These are phyloP conservation scores for Gaertneriomyces sp. DNA, from an alignment of 192 early-diverging fungal genomes.

Conservation along the genomic window DNA sequence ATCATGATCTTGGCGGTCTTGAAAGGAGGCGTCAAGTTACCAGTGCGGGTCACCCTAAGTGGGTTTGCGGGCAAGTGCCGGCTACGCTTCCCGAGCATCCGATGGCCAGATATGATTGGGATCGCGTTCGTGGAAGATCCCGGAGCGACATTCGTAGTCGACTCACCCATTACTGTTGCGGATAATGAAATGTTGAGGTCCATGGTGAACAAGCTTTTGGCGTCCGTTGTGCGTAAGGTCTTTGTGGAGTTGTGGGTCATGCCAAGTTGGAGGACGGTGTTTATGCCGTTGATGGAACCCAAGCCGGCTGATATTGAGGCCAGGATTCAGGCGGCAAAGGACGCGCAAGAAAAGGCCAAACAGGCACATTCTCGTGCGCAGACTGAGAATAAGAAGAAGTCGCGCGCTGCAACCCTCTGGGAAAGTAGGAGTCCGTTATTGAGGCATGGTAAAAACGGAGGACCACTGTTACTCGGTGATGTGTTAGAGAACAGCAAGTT, in stretches of 20 bases:
- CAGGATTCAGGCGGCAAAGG: constrained; percentile 14
- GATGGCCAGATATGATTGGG: constrained; percentile 47
- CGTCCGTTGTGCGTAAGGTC: constrained; percentile 40
- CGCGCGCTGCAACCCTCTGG: constrained; percentile 25
- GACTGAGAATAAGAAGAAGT: not conserved
- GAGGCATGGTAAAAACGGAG: constrained; percentile 2
- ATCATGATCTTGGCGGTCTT: constrained; percentile 46
- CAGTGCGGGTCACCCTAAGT: constrained; percentile 42
- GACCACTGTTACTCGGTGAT: constrained; percentile 10
- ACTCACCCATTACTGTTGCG: constrained; percentile 44
- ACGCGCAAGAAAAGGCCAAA: not conserved
- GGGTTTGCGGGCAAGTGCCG: constrained; percentile 45
- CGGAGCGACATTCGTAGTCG: constrained; percentile 47
- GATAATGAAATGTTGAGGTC: constrained; percentile 46
- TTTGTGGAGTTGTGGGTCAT: constrained; percentile 59
- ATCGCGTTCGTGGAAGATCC: constrained; percentile 55
- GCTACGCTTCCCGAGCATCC: constrained; percentile 42
- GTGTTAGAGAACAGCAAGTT: constrained; percentile 9
- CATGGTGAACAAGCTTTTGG: constrained; percentile 47
- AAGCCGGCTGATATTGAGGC: constrained; percentile 28
- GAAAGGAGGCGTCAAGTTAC: constrained; percentile 39
- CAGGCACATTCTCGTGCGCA: not conserved
- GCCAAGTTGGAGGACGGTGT: constrained; percentile 50
- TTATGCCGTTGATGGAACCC: constrained; percentile 53
- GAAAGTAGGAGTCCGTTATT: constrained; percentile 25